These are phyloP conservation scores for Senecio squalidus DNA, from an alignment of 140 eudicot species.

Conservation along the genomic window DNA sequence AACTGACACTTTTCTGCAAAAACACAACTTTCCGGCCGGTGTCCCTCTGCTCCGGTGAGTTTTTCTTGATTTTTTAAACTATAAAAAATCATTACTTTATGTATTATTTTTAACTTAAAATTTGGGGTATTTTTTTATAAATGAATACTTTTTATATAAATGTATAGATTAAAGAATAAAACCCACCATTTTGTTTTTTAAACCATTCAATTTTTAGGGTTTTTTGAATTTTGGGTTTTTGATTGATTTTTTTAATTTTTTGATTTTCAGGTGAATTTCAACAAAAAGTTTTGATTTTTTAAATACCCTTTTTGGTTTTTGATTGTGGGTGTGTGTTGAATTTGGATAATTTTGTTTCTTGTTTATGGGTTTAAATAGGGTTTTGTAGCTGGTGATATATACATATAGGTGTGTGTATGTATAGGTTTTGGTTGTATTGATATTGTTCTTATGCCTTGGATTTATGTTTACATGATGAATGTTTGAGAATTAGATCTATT, in stretches of 20 bases:
- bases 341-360: conserved; percentile 5
- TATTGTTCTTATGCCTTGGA: not conserved
- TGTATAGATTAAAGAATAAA: too few species aligned
- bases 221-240: conserved; percentile 8
- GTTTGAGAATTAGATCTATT: conserved; percentile 8
- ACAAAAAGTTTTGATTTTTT: conserved; percentile 8
- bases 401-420: conserved; percentile 12
- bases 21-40: conserved; percentile 37
- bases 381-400: conserved; percentile 8
- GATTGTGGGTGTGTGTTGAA: conserved; percentile 24
- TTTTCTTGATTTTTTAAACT: conserved; percentile 1
- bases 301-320: conserved; percentile 25
- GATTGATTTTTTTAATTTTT: not conserved
- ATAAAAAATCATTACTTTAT: not conserved
- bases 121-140: not conserved
- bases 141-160: too few species aligned
- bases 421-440: not conserved
- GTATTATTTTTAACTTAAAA: not conserved
- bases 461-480: conserved; percentile 3
- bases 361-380: conserved; percentile 3
- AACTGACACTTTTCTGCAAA: conserved; percentile 35
- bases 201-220: conserved; percentile 18
- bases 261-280: conserved; percentile 20
- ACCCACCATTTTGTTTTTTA: not conserved
- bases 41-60: conserved; percentile 32